Evolutionary conservation across 345 rosid species (phyloP), one percentile per base, ranked within the genome.

Genomic region (Angophora floribunda): DNA sequence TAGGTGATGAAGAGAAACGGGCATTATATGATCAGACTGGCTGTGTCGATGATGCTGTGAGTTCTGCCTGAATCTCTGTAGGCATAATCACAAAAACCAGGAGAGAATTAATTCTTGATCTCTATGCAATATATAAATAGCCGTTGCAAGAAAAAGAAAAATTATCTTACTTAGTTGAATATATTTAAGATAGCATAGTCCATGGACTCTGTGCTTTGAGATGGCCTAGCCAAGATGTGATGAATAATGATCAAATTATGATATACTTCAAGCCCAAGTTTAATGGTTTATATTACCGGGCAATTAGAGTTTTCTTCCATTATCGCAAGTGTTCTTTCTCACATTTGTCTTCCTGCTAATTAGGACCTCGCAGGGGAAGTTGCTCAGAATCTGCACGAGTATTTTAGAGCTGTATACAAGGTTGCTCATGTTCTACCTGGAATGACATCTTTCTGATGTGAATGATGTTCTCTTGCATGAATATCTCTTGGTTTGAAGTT

Each of bases 1-100:
- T 97, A 4, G 99, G 98, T 13, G 99, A 98, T 90, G 96, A 94
- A 89, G 98, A 97, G 92, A 97, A 97, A 89, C 92, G 97, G 10
- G 96, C 95, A 2, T 85, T 97, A 15, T 96, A 97, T 91, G 99
- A 96, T 86, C 96, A 96, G 93, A 97, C 99, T 86, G 99, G 98
- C 57, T 96, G 96, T 51, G 93, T 94, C 78, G 96, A 98, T 90
- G 99, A 98, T 90, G 95, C 95, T 90, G 99, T 98, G 89, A 96
- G 99, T 96, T 84, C 57, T 8, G 0, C 85, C 12, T 87, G 47
- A 19, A 67, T 41, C 45, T 28, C 59, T 52, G 2, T 67, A 86
- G 30, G 87, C 65, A 30, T 26, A 85, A 16, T 45, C 86, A 85
- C 84, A 75, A 19, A 75, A 75, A 75, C 13, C 28, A 41, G 14